Evolutionary conservation across 805 yeast species (phyloP).

Genomic region (Lipomyces yamanashiensis): DNA sequence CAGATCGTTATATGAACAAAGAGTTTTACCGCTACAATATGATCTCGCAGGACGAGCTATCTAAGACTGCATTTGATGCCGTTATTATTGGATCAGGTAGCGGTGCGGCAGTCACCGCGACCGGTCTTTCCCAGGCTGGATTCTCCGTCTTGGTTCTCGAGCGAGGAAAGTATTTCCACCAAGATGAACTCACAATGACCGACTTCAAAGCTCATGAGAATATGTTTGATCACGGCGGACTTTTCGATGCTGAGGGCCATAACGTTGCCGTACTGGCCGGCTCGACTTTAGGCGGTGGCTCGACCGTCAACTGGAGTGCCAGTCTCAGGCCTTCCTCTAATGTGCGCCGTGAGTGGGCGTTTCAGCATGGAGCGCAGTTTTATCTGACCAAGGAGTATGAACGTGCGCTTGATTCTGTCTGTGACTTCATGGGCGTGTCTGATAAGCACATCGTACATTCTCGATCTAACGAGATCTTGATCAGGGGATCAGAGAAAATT

Average conservation of each 20-base stretch:
- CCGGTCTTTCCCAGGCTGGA: conserved; percentile 52
- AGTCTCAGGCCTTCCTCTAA: conserved; percentile 55
- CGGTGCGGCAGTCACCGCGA: conserved; percentile 60
- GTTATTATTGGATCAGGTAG: conserved; percentile 59
- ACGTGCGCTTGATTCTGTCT: conserved; percentile 53
- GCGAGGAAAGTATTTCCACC: conserved; percentile 53
- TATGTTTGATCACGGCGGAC: conserved; percentile 52
- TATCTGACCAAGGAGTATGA: conserved; percentile 53
- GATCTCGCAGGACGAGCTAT: conserved; percentile 38
- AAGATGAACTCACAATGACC: conserved; percentile 46
- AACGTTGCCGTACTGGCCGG: conserved; percentile 54
- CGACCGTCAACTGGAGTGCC: conserved; percentile 64
- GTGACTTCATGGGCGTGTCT: conserved; percentile 55
- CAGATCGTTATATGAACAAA: conserved; percentile 43
- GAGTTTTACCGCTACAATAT: conserved; percentile 45
- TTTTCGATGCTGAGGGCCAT: conserved; percentile 46
- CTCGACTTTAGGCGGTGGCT: conserved; percentile 61
- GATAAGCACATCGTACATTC: conserved; percentile 51
- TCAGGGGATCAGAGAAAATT: conserved; percentile 53
- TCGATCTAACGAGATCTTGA: conserved; percentile 50
- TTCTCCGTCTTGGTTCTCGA: conserved; percentile 54
- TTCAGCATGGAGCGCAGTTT: conserved; percentile 52
- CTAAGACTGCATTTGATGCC: conserved; percentile 50
- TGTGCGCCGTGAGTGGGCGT: conserved; percentile 58
- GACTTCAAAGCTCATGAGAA: conserved; percentile 48